Percentiles rank a stretch among this genome's conserved stretches.
Evolutionary conservation across 2,329 filamentous ascomycete genomes (phyloP).

Genomic region (Aspergillus carbonarius): DNA sequence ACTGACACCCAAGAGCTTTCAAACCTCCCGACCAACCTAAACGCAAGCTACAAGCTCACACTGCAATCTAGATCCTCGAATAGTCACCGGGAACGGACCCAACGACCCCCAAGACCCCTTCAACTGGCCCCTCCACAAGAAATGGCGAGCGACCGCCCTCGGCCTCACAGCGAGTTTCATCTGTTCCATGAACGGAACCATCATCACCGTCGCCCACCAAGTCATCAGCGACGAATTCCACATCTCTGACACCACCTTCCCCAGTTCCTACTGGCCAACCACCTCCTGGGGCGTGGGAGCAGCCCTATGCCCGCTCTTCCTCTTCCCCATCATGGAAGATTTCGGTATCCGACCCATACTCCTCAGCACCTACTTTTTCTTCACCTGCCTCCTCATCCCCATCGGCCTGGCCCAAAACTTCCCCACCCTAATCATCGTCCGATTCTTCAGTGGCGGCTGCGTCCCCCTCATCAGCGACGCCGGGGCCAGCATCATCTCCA

Average conservation of each 20-base stretch:
- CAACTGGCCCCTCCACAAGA: constrained; percentile 37
- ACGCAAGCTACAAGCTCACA: no score
- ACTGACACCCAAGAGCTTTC: neutral
- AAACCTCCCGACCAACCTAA: neutral
- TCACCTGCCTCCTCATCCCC: constrained; percentile 44
- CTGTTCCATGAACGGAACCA: constrained; percentile 38
- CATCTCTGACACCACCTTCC: constrained; percentile 30
- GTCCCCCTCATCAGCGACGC: constrained; percentile 42
- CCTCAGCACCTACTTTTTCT: constrained; percentile 35
- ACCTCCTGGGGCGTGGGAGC: constrained; percentile 35
- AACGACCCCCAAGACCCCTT: constrained; percentile 39
- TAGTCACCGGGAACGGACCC: neutral
- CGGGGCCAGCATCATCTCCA: constrained; percentile 28
- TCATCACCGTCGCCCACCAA: constrained; percentile 38
- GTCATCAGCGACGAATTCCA: constrained; percentile 36
- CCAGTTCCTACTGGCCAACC: constrained; percentile 35
- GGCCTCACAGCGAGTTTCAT: constrained; percentile 34
- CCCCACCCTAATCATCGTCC: constrained; percentile 43
- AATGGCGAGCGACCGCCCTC: constrained; percentile 36
- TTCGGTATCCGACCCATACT: constrained; percentile 45
- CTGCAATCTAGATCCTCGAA: neutral
- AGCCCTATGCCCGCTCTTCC: constrained; percentile 27
- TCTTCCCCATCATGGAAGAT: constrained; percentile 39
- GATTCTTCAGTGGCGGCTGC: constrained; percentile 45
- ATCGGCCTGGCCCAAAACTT: constrained; percentile 46